phyloP scores from a whole-genome alignment of 495 filamentous ascomycete species.

The Acidiella bohemica region DNA sequence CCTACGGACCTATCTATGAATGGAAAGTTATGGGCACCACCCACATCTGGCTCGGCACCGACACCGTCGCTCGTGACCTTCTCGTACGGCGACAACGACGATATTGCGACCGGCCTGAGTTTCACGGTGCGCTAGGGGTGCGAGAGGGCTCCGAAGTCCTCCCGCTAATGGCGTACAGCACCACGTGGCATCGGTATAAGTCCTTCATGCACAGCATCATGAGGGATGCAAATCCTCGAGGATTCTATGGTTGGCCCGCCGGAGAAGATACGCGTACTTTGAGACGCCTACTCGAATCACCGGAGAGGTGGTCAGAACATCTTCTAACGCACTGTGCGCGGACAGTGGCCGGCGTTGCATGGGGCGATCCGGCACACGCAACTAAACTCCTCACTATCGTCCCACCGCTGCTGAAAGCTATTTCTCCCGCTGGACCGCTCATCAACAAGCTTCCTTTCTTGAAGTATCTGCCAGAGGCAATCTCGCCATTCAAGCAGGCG shows the following conservation, averaged over 20 bases:
- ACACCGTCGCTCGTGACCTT: too few relatives aligned
- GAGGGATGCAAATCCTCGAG: too few relatives aligned
- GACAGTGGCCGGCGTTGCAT: slow-evolving; percentile 2
- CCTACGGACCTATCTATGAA: slow-evolving; percentile 41
- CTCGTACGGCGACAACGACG: too few relatives aligned
- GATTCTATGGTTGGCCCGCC: slow-evolving; percentile 5
- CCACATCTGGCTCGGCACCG: too few relatives aligned
- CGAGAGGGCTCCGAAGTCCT: too few relatives aligned
- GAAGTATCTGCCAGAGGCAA: neutral
- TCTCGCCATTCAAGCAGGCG: neutral
- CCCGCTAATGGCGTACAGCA: too few relatives aligned
- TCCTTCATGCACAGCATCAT: too few relatives aligned
- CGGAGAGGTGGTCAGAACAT: slow-evolving; percentile 5
- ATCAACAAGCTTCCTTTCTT: slow-evolving; percentile 1
- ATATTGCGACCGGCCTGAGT: too few relatives aligned
- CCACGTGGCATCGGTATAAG: too few relatives aligned
- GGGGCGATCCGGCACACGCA: slow-evolving; percentile 6
- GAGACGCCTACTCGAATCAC: slow-evolving; percentile 2
- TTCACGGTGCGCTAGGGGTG: too few relatives aligned
- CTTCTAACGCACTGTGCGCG: slow-evolving; percentile 8
- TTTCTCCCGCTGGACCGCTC: slow-evolving; percentile 1
- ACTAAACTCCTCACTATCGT: slow-evolving; percentile 7
- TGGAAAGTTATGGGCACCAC: too few relatives aligned
- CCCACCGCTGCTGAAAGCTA: neutral
- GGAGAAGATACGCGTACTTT: slow-evolving; percentile 6